phyloP scores from a whole-genome alignment of 805 yeast genomes.

The Candida takata region DNA sequence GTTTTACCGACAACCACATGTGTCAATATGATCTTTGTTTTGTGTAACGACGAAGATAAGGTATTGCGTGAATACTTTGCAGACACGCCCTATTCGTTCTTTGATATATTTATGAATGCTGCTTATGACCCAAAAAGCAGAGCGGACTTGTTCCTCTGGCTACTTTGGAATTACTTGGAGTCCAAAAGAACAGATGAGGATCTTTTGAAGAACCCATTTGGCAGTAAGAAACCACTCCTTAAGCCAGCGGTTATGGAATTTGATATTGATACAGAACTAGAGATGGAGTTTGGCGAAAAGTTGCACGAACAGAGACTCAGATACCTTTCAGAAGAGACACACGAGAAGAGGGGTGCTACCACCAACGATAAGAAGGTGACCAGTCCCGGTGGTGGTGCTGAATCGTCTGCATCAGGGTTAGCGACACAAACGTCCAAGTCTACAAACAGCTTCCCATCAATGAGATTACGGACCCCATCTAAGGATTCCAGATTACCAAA shows the following conservation, averaged over 20 bases:
- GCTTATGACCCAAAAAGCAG: conserved; percentile 57
- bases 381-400: no score
- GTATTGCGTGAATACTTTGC: conserved; percentile 32
- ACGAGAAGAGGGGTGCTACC: no score
- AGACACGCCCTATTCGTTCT: conserved; percentile 42
- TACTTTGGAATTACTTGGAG: conserved; percentile 73
- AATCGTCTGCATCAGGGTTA: no score
- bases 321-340: conserved; percentile 26
- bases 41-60: conserved; percentile 57
- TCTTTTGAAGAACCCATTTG: conserved; percentile 52
- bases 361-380: conserved; percentile 3
- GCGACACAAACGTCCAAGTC: no score
- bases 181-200: conserved; percentile 52
- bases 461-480: no score
- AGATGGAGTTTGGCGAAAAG: conserved; percentile 35
- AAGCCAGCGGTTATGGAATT: conserved; percentile 22
- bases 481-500: no score
- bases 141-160: conserved; percentile 74
- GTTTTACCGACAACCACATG: conserved; percentile 50
- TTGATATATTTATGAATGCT: conserved; percentile 66
- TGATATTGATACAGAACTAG: conserved; percentile 38
- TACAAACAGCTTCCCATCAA: no score
- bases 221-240: conserved; percentile 31
- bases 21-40: conserved; percentile 65
- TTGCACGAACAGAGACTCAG: conserved; percentile 31